phyloP scores from a whole-genome alignment of 768 basidiomycete genomes.

The Guyanaporus albipodus region DNA sequence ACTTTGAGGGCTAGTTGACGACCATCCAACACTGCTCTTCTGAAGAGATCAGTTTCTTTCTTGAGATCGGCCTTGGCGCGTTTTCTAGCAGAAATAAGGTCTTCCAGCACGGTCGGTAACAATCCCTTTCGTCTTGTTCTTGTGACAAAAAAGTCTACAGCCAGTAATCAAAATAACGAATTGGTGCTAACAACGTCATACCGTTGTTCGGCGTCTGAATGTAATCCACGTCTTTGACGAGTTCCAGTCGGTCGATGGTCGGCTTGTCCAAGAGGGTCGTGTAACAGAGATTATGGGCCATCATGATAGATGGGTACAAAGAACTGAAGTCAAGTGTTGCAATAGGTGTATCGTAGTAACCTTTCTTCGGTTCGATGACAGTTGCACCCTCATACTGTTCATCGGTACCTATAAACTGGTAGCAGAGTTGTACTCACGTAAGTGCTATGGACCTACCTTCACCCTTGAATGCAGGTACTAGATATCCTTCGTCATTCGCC shows the following conservation, averaged over 20 bases:
- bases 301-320: slow-evolving; percentile 99
- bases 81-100: slow-evolving; percentile 90
- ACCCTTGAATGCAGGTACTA: slow-evolving; percentile 79
- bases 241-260: slow-evolving; percentile 70
- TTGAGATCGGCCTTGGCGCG: slow-evolving; percentile 94
- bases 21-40: slow-evolving; percentile 94
- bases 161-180: neutral
- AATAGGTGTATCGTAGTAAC: slow-evolving; percentile 95
- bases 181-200: slow-evolving; percentile 27
- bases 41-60: slow-evolving; percentile 95
- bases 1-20: slow-evolving; percentile 96
- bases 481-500: slow-evolving; percentile 87
- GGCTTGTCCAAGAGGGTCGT: slow-evolving; percentile 86
- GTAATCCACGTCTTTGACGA: slow-evolving; percentile 87
- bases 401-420: slow-evolving; percentile 58
- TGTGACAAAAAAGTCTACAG: slow-evolving; percentile 82
- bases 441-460: slow-evolving; percentile 54
- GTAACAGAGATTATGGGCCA: slow-evolving; percentile 99
- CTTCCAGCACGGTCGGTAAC: slow-evolving; percentile 88
- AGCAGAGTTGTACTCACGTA: neutral
- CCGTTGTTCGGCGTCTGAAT: slow-evolving; percentile 95
- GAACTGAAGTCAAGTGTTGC: slow-evolving; percentile 99
- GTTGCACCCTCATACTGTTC: slow-evolving; percentile 99
- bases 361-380: slow-evolving; percentile 94
- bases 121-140: slow-evolving; percentile 76